Percentiles rank a stretch among this genome's conserved stretches.
These are phyloP conservation scores for Leccinum fallax DNA, from an alignment of 1,284 basidiomycete species.

Conservation along the genomic window DNA sequence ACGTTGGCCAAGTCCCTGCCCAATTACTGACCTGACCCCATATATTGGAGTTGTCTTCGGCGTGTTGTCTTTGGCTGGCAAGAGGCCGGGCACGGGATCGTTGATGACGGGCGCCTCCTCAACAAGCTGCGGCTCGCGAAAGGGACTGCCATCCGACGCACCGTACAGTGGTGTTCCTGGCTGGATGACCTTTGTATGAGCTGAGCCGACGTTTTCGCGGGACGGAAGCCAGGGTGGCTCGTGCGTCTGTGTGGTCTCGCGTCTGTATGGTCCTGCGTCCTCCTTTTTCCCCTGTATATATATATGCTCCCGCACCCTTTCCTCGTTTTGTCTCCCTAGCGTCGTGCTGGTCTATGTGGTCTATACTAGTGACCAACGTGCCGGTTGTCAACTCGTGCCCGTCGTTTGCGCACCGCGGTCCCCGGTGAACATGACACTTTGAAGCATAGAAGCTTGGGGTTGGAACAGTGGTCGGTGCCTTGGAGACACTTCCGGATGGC, in stretches of 20 bases:
- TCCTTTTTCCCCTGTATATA: no score
- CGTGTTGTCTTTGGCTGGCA: constrained; percentile 25
- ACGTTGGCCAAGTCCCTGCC: constrained; percentile 15
- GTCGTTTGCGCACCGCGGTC: no score
- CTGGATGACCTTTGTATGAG: constrained; percentile 33
- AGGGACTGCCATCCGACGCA: constrained; percentile 32
- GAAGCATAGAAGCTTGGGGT: constrained; percentile 34
- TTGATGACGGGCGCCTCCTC: constrained; percentile 36
- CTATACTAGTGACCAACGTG: no score
- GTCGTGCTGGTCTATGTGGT: no score
- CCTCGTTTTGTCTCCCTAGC: no score
- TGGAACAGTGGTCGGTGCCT: constrained; percentile 26
- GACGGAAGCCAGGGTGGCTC: constrained; percentile 38
- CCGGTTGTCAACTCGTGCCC: no score
- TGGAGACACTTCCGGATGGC: constrained; percentile 21
- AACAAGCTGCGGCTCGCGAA: constrained; percentile 50
- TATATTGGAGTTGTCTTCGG: constrained; percentile 11
- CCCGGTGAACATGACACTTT: no score
- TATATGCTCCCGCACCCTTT: no score
- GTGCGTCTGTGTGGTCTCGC: no score
- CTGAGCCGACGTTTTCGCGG: constrained; percentile 34
- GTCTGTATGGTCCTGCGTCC: no score
- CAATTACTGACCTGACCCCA: constrained; percentile 24
- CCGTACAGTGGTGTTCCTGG: constrained; percentile 32
- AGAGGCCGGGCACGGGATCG: constrained; percentile 34